Evolutionary conservation across 192 early-diverging fungal species (phyloP).

Genomic region (Mortierella alpina): DNA sequence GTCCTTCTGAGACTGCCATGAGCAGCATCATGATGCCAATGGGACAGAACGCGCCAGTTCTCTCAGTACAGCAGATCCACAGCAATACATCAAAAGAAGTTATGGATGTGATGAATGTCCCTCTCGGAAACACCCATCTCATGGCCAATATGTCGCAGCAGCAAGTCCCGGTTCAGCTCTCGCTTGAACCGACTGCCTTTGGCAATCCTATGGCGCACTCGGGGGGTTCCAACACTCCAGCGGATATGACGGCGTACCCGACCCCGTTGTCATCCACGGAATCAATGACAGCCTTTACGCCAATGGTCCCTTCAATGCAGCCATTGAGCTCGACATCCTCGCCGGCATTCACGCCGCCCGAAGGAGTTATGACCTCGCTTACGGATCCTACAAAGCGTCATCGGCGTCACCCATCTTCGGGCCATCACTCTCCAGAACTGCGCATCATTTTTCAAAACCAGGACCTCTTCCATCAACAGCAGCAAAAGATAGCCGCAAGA

Average conservation of each 20-base stretch:
- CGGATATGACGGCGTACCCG: constrained; percentile 16
- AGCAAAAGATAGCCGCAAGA: constrained; percentile 36
- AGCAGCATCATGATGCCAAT: constrained; percentile 21
- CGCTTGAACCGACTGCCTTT: neutral
- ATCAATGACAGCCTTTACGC: constrained; percentile 23
- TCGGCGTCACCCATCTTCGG: constrained; percentile 48
- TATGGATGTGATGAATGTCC: neutral
- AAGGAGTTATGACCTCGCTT: constrained; percentile 10
- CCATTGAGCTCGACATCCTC: constrained; percentile 18
- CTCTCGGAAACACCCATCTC: neutral
- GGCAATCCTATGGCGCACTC: constrained; percentile 1
- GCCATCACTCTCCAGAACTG: constrained; percentile 43
- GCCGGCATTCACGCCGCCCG: constrained; percentile 32
- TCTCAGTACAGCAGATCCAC: neutral
- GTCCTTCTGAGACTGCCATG: constrained; percentile 17
- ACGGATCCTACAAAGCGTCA: constrained; percentile 32
- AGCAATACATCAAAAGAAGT: constrained; percentile 1
- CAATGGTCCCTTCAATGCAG: constrained; percentile 43
- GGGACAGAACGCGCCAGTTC: neutral
- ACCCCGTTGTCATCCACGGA: constrained; percentile 24
- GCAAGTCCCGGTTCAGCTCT: constrained; percentile 10
- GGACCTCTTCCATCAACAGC: constrained; percentile 29
- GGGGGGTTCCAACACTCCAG: constrained; percentile 6
- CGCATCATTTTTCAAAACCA: constrained; percentile 27
- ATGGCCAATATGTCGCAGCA: constrained; percentile 2